Evolutionary conservation across 2,329 filamentous ascomycete genomes (phyloP), one percentile per base, ranked within the genome.

Genomic region (Aspergillus ruber): DNA sequence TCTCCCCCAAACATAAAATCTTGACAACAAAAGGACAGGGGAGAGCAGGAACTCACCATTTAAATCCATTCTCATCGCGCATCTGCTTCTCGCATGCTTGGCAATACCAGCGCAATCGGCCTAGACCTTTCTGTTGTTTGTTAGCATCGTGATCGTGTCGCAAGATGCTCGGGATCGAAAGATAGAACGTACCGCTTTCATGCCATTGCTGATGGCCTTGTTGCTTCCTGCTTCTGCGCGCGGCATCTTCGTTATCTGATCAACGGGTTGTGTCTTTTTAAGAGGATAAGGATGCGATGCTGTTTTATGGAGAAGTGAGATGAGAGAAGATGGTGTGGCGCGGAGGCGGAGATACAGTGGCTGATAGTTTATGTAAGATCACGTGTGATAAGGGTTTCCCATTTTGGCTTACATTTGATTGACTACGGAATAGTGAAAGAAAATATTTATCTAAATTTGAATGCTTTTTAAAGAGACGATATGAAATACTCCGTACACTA

Each of bases 101-200:
- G 64, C 90, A 96, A 73, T 90, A 97, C 87, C 89, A 98, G 65
- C 91, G 81, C 46, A 98, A 76, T 6, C 91, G 80, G 62, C 93
- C 86, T 13, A 83, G 69, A 38, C 75, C 75, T 59, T 73, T 73
- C 58, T 62, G 29, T 5, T 21, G 17, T 13, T 18, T 33, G 42
- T 59, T 51, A 59, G 53, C 10, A 12, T 17, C 25, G 40, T 12
- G 15, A 2, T 23, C 3, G n/a, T 15, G 32, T 2, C 20, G 20
- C 10, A 17, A 9, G 17, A 2, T 7, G 15, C 15, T 39, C 18
- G 29, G 18, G 10, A 4, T 10, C 23, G 38, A 20, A 13, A 8
- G 9, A 83, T 71, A 46, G 83, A 84, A 66, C 88, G 86, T 53
- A 60, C 59, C 53, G 82, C 80, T 72, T 95, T 96, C 74, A 95